These are phyloP conservation scores for Suhomyces vadensis DNA, from an alignment of 805 yeast genomes.

Conservation along the genomic window DNA sequence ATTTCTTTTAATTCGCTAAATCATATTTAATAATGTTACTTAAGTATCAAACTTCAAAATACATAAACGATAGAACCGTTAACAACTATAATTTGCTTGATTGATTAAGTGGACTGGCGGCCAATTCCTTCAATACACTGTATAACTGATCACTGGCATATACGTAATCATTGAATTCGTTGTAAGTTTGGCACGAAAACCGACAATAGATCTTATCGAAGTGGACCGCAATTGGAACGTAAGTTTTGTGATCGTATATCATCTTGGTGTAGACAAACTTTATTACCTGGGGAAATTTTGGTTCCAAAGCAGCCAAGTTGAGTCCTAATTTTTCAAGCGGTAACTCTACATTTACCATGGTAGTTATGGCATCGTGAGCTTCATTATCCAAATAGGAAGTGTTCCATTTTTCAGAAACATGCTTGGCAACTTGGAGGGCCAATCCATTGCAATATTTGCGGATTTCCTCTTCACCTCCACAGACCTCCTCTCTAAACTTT, in stretches of 20 bases:
- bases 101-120: background rate
- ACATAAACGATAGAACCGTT: too few species aligned
- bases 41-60: too few species aligned
- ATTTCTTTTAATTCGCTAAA: background rate
- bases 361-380: constrained; percentile 34
- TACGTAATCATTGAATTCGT: constrained; percentile 55
- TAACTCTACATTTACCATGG: constrained; percentile 46
- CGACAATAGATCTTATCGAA: constrained; percentile 36
- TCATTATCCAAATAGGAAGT: constrained; percentile 38
- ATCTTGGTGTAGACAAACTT: constrained; percentile 4
- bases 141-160: constrained; percentile 45
- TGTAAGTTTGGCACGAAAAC: constrained; percentile 61
- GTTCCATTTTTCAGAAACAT: constrained; percentile 42
- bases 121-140: constrained; percentile 15
- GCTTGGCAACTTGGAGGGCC: constrained; percentile 44
- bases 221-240: constrained; percentile 47
- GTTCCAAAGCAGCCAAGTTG: constrained; percentile 10
- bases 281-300: constrained; percentile 1
- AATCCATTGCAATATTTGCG: constrained; percentile 47
- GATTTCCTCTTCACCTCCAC: constrained; percentile 63
- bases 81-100: background rate
- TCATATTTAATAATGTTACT: background rate
- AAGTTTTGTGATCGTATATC: constrained; percentile 36
- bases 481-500: constrained; percentile 51
- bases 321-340: constrained; percentile 28